A percentile compares a stretch with the other conserved stretches of the same genome.
Evolutionary conservation across 2,329 filamentous ascomycete genomes (phyloP).

Genomic region (Pseudogymnoascus sp.): DNA sequence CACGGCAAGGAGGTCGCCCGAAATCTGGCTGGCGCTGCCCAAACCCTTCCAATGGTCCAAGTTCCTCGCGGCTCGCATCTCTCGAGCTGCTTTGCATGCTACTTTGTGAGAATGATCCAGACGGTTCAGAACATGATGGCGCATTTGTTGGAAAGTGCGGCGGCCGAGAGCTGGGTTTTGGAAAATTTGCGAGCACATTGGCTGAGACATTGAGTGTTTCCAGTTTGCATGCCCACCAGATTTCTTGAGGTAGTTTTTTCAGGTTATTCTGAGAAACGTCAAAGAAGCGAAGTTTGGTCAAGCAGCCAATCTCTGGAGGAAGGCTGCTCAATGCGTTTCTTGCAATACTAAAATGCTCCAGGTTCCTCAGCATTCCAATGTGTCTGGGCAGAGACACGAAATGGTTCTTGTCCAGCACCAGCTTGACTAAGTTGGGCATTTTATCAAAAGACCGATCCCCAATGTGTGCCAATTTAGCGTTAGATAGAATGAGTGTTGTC

Average conservation of each 20-base stretch:
- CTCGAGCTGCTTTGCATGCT: constrained; percentile 36
- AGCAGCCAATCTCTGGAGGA: constrained; percentile 79
- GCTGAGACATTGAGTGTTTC: constrained; percentile 93
- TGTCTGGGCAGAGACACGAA: constrained; percentile 83
- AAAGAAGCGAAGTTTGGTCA: constrained; percentile 75
- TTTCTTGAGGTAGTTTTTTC: constrained; percentile 75
- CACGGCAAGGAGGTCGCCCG: constrained; percentile 66
- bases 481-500: constrained; percentile 80
- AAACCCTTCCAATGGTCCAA: constrained; percentile 58
- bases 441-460: constrained; percentile 81
- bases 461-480: constrained; percentile 82
- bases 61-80: constrained; percentile 71
- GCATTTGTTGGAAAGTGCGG: constrained; percentile 53
- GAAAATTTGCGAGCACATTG: constrained; percentile 85
- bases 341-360: constrained; percentile 91
- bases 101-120: constrained; percentile 13
- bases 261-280: constrained; percentile 94
- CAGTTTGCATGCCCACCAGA: constrained; percentile 91
- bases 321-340: constrained; percentile 82
- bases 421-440: constrained; percentile 76
- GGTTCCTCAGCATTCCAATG: constrained; percentile 71
- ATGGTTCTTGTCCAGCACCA: constrained; percentile 91
- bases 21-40: constrained; percentile 71
- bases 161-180: constrained; percentile 70
- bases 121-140: constrained; percentile 11